Base-by-base conservation (phyloP, 1,139 yeast genomes). In the Geotrichum australiense region DNA sequence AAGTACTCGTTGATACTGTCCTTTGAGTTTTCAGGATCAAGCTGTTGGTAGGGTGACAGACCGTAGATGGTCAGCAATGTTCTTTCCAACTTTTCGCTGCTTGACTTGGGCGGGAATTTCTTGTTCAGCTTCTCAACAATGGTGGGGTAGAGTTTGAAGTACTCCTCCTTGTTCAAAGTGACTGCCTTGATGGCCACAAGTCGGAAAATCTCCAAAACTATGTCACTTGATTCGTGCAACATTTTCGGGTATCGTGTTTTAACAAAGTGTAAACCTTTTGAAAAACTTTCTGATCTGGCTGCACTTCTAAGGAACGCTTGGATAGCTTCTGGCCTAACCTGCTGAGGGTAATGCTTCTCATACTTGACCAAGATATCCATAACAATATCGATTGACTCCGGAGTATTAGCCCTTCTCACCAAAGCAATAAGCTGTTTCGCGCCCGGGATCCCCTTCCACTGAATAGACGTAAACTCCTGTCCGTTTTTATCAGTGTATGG, bases 401-500 rank as follows among this genome's bases (percentile, higher is more conserved):
- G 27, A 8, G 33, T 36, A 2, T 45, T 34, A 10, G 40, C 37
- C 5, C 38, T 35, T 19, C 43, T 27, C n/a, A 45, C 36, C 23
- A 45, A 35, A 15, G 34, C 33, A 40, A 38, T 24, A 7, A 45
- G 32, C 11, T 39, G 43, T 30, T 36, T 42, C 30, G 45, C 32
- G 19, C 39, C 32, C 10, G 47, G 47, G 14, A 33, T 34, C 15
- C 45, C 43, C 23, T 34, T 36, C 40, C 44, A 35, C 14, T 36
- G 37, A 22, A 39, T 41, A 5, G 47, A 26, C 27, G 27, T 21
- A 21, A 38, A 35, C 11, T 31, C 20, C 25, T 38, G 36, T 21
- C 47, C 47, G 14, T 42, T 45, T 38, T 41, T 45, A 40, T 45
- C 47, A 12, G 43, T 33, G 29, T 41, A 25, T 30, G 39, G 28